Percentiles rank a stretch among this genome's conserved stretches.
These are phyloP conservation scores for Conoideocrella luteorostrata DNA, from an alignment of 2,329 filamentous ascomycete species.

Conservation along the genomic window DNA sequence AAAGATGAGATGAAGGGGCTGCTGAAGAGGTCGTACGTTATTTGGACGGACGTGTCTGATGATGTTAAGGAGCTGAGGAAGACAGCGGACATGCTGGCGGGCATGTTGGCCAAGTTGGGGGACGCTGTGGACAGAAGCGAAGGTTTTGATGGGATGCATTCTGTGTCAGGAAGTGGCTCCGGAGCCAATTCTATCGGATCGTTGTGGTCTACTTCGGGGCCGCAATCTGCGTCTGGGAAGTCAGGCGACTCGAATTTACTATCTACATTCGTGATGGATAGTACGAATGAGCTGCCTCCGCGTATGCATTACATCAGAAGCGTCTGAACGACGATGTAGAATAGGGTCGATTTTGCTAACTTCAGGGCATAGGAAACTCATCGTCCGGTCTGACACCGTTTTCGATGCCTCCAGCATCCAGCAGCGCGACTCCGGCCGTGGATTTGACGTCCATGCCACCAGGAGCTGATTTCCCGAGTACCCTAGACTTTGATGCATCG, in stretches of 20 bases:
- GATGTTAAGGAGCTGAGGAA: slow-evolving; percentile 35
- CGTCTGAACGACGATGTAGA: not conserved
- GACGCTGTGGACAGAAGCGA: slow-evolving; percentile 20
- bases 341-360: not conserved
- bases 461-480: slow-evolving; percentile 8
- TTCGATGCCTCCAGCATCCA: slow-evolving; percentile 14
- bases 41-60: slow-evolving; percentile 37
- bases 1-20: slow-evolving; percentile 33
- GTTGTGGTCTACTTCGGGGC: not conserved
- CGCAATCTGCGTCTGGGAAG: not conserved
- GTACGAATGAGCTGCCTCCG: too few species aligned
- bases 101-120: slow-evolving; percentile 38
- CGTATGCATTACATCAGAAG: too few species aligned
- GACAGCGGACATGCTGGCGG: slow-evolving; percentile 38
- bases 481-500: slow-evolving; percentile 26
- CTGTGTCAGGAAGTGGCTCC: not conserved
- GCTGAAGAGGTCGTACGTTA: slow-evolving; percentile 34
- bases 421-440: slow-evolving; percentile 10
- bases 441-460: slow-evolving; percentile 3
- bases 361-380: slow-evolving; percentile 8
- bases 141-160: too few species aligned
- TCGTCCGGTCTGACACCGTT: slow-evolving; percentile 2
- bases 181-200: slow-evolving; percentile 1
- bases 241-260: slow-evolving; percentile 14
- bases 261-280: slow-evolving; percentile 18